A percentile compares a stretch with the other conserved stretches of the same genome.
Conservation (phyloP, 306 rosid genomes). For the Corylus heterophylla region DNA sequence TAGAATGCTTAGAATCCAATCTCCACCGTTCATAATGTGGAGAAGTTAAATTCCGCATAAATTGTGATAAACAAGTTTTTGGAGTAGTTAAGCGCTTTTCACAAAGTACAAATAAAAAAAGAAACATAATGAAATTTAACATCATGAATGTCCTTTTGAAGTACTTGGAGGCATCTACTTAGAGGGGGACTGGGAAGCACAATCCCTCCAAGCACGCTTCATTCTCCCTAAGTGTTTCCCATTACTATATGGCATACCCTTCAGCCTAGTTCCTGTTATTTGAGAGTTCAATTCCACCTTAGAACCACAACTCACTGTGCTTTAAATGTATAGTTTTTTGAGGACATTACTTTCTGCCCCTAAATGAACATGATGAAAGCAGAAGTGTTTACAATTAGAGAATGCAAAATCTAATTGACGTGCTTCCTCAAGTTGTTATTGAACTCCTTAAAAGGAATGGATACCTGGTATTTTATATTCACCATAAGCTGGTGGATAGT, state of each 20-base stretch:
- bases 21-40: too few species aligned
- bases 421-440: constrained; percentile 1
- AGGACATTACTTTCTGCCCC: neutral
- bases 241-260: neutral
- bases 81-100: too few species aligned
- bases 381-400: neutral
- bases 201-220: neutral
- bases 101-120: neutral
- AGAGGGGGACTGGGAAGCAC: neutral
- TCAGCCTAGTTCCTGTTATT: neutral
- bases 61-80: too few species aligned
- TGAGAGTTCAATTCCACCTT: neutral
- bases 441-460: constrained; percentile 3
- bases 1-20: too few species aligned
- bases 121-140: neutral
- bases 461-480: neutral
- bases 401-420: neutral
- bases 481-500: neutral
- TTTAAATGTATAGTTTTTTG: neutral
- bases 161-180: neutral
- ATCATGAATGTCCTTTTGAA: neutral
- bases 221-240: neutral
- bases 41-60: too few species aligned
- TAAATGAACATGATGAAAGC: neutral
- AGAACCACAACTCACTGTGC: neutral